These are phyloP conservation scores for Cutaneotrichosporon dermatis DNA, from an alignment of 1,284 basidiomycete species.

Conservation along the genomic window DNA sequence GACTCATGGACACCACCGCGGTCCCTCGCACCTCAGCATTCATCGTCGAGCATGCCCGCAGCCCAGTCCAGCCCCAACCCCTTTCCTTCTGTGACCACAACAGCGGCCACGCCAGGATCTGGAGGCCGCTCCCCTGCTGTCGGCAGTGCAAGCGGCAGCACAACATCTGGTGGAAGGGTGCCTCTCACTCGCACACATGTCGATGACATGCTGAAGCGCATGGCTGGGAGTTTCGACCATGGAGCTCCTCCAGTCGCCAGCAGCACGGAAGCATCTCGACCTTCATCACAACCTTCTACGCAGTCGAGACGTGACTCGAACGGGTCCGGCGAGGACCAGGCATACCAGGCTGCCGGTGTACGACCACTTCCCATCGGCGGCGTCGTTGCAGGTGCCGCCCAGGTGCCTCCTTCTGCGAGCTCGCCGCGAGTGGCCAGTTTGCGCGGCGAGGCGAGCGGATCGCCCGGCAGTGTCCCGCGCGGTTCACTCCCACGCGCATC, in stretches of 20 bases:
- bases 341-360: not conserved
- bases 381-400: slow-evolving; percentile 4
- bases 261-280: not conserved
- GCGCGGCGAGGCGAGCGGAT: not conserved
- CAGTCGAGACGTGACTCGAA: not conserved
- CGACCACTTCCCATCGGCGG: not conserved
- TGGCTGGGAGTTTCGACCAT: slow-evolving; percentile 34
- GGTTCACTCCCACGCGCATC: not conserved
- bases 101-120: not conserved
- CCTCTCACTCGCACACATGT: slow-evolving; percentile 43
- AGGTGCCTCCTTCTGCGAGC: not conserved
- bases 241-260: not conserved
- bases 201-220: slow-evolving; percentile 41
- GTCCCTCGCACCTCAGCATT: slow-evolving; percentile 1
- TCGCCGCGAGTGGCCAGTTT: not conserved
- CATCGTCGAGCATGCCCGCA: not conserved
- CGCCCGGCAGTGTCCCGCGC: not conserved
- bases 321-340: not conserved
- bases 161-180: slow-evolving; percentile 16
- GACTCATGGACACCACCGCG: slow-evolving; percentile 43
- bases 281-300: not conserved
- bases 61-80: not conserved
- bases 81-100: not conserved
- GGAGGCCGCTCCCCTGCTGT: not conserved
- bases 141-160: slow-evolving; percentile 3